Evolutionary conservation across 768 basidiomycete species (phyloP), one percentile per base, ranked within the genome.

Genomic region (Naganishia randhawae): DNA sequence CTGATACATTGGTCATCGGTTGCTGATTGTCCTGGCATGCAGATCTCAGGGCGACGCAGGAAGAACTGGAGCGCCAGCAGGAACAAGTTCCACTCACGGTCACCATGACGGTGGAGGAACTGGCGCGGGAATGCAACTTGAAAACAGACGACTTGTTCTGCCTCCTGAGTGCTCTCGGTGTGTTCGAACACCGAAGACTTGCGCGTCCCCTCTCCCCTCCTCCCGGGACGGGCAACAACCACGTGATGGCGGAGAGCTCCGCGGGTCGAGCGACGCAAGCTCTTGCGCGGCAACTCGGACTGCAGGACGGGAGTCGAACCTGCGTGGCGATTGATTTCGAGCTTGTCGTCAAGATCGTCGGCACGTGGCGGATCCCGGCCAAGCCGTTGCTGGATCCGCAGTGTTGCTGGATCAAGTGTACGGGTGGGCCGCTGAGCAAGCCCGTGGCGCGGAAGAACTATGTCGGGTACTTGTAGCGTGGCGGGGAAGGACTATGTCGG

Each of bases 331-430:
- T 61, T 19, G 57, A 61, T 61, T 61, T 39, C 22, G 57, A 61
- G 32, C 57, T 61, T 25, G 33, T 61, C 29, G 57, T 61, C 57
- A 61, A 61, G 57, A 61, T 61, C n/a, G 39, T 39, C 4, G 57
- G 57, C 5, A 61, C 57, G 57, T 61, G 57, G 57, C n/a, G 57
- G 35, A 61, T 61, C 22, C 57, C 57, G 33, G 57, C 57, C 17
- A 61, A 61, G 22, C 57, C 57, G 25, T 61, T 61, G 57, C 16
- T 61, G 57, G 57, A 61, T 41, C 4, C 35, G 10, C 22, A 35
- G 57, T 61, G 57, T 61, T 61, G 57, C 16, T 61, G 57, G 57
- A 61, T 61, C 16, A 22, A 29, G 25, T 42, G 16, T 39, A 61
- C 57, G n/a, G 57, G 57, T 14, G 57, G 57, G 37, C 57, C 57